phyloP scores from a whole-genome alignment of 2,329 filamentous ascomycete genomes.

The Coniochaeta prunicola region DNA sequence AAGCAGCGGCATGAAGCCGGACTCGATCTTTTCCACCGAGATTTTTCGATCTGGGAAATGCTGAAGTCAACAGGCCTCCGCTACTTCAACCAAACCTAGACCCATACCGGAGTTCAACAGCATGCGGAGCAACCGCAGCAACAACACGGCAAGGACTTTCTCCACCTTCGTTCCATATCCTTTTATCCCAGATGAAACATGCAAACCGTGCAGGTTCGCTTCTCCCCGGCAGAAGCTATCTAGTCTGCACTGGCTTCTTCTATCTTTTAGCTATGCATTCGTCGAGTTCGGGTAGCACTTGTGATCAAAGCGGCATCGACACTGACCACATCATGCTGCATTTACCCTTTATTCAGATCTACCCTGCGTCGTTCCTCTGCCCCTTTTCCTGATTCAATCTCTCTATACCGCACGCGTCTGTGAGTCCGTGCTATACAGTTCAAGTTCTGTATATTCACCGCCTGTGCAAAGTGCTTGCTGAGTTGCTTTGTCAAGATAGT shows the following conservation, averaged over 20 bases:
- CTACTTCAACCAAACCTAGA: neutral
- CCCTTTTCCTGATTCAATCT: neutral
- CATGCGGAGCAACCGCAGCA: neutral
- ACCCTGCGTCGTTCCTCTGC: neutral
- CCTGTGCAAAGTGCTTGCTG: neutral
- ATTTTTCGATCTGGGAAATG: neutral
- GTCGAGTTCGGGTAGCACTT: neutral
- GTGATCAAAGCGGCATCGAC: neutral
- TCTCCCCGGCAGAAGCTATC: conserved; percentile 14
- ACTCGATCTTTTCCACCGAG: neutral
- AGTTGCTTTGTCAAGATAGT: neutral
- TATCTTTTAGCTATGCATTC: conserved; percentile 2
- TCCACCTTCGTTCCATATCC: conserved; percentile 12
- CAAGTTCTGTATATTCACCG: neutral
- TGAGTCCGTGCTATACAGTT: neutral
- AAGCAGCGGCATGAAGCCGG: neutral
- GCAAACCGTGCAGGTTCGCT: conserved; percentile 15
- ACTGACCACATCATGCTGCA: neutral
- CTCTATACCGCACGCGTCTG: neutral
- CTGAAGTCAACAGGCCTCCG: neutral
- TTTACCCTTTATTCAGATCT: conserved; percentile 1
- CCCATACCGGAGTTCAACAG: neutral
- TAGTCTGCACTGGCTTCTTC: conserved; percentile 4
- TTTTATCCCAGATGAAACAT: conserved; percentile 19
- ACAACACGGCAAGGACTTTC: conserved; percentile 12